These are phyloP conservation scores for Fusarium multiceps DNA, from an alignment of 2,329 filamentous ascomycete genomes.

Conservation along the genomic window DNA sequence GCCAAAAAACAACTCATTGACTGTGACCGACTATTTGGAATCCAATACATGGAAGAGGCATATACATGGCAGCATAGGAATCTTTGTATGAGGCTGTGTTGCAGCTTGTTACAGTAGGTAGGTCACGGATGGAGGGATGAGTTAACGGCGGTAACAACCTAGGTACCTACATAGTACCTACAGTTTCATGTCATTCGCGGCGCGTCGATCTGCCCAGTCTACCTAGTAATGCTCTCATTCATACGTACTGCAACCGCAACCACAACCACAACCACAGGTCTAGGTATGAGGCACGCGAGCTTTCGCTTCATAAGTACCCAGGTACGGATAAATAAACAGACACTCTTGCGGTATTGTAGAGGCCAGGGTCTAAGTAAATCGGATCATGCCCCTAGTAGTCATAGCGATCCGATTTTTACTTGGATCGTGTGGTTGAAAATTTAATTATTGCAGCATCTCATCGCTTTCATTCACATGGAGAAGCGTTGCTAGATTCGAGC, in stretches of 20 bases:
- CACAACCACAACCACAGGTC: neutral
- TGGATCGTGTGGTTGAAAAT: neutral
- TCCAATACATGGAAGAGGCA: neutral
- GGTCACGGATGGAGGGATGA: constrained; percentile 18
- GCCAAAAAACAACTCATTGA: constrained; percentile 32
- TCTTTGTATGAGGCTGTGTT: constrained; percentile 37
- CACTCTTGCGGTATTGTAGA: neutral
- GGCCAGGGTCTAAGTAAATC: neutral
- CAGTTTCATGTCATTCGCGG: constrained; percentile 11
- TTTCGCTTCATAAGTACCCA: neutral
- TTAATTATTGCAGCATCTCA: neutral
- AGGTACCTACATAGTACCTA: neutral
- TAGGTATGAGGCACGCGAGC: constrained; percentile 31
- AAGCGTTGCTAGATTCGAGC: neutral
- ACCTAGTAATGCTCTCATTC: neutral
- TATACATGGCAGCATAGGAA: constrained; percentile 9
- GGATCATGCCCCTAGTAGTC: neutral
- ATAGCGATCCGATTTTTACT: neutral
- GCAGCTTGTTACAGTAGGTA: constrained; percentile 1
- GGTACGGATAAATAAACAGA: no score
- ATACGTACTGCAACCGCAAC: neutral
- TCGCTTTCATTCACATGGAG: constrained; percentile 7
- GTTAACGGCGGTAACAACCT: constrained; percentile 18
- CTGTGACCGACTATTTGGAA: neutral
- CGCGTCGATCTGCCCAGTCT: constrained; percentile 23